These are phyloP conservation scores for Henningerozyma blattae DNA, from an alignment of 805 yeast species.

Conservation along the genomic window DNA sequence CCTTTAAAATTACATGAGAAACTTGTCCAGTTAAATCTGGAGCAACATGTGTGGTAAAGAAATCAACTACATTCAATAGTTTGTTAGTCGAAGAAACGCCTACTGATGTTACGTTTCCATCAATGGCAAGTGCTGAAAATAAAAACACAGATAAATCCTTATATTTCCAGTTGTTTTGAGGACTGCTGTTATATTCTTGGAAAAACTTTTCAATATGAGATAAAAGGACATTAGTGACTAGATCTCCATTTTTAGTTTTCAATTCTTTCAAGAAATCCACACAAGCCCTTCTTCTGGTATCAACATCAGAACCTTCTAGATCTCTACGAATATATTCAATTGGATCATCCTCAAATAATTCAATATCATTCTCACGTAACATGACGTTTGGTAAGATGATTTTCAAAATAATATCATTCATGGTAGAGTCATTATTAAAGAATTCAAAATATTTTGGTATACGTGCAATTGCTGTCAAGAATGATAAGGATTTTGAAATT, in stretches of 20 bases:
- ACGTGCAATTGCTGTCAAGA: conserved; percentile 70
- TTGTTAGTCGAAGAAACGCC: conserved; percentile 84
- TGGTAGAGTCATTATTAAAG: conserved; percentile 47
- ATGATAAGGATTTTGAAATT: conserved; percentile 68
- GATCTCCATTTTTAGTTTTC: conserved; percentile 62
- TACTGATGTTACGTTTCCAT: conserved; percentile 73
- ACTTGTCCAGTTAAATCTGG: conserved; percentile 55
- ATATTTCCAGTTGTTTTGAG: conserved; percentile 56
- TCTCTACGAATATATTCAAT: conserved; percentile 86
- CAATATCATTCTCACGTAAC: conserved; percentile 80
- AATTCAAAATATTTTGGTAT: conserved; percentile 55
- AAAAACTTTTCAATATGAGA: conserved; percentile 59
- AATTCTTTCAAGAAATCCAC: conserved; percentile 83
- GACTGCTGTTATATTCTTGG: conserved; percentile 32
- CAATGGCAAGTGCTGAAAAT: conserved; percentile 82
- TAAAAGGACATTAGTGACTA: conserved; percentile 67
- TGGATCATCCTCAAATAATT: conserved; percentile 93
- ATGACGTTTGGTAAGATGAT: conserved; percentile 82
- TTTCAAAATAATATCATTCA: conserved; percentile 68
- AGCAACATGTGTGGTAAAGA: conserved; percentile 72
- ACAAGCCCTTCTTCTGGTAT: conserved; percentile 85
- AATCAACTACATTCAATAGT: conserved; percentile 73
- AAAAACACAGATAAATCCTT: conserved; percentile 81
- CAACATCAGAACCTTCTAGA: conserved; percentile 89
- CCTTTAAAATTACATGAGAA: conserved; percentile 67